These are phyloP conservation scores for Astragalus glycyphyllos DNA, from an alignment of 306 rosid species.

Conservation along the genomic window DNA sequence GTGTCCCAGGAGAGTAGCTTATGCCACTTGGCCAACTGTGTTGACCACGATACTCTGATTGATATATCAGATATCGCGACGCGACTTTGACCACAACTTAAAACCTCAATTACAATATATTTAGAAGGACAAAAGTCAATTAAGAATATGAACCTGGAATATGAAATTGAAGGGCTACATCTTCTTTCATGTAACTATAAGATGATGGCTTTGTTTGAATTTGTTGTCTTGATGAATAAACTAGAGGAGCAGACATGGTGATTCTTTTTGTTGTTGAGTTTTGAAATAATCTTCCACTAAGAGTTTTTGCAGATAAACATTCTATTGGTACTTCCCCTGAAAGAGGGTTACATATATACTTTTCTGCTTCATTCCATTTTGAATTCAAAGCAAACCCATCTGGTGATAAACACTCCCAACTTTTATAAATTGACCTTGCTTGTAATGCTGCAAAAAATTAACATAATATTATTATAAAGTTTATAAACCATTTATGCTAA, in stretches of 20 bases:
- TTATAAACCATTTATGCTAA: slow-evolving; percentile 7
- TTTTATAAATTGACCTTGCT: slow-evolving; percentile 63
- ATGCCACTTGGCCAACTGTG: too few relatives aligned
- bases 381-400: slow-evolving; percentile 93
- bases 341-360: slow-evolving; percentile 87
- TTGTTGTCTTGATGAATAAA: slow-evolving; percentile 58
- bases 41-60: too few relatives aligned
- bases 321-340: slow-evolving; percentile 95
- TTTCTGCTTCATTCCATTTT: slow-evolving; percentile 98
- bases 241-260: slow-evolving; percentile 78
- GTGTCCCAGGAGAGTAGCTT: too few relatives aligned
- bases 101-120: background rate
- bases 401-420: slow-evolving; percentile 83
- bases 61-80: too few relatives aligned
- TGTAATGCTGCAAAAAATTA: slow-evolving; percentile 71
- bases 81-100: background rate
- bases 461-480: too few relatives aligned
- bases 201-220: slow-evolving; percentile 58
- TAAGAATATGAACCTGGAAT: slow-evolving; percentile 63
- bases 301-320: slow-evolving; percentile 93
- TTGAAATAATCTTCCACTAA: slow-evolving; percentile 80
- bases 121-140: background rate
- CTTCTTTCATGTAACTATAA: slow-evolving; percentile 47
- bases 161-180: slow-evolving; percentile 51
- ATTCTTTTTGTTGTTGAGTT: slow-evolving; percentile 63